Base-by-base conservation (phyloP, 176 grass and related monocot genomes). In the Juncus inflexus region DNA sequence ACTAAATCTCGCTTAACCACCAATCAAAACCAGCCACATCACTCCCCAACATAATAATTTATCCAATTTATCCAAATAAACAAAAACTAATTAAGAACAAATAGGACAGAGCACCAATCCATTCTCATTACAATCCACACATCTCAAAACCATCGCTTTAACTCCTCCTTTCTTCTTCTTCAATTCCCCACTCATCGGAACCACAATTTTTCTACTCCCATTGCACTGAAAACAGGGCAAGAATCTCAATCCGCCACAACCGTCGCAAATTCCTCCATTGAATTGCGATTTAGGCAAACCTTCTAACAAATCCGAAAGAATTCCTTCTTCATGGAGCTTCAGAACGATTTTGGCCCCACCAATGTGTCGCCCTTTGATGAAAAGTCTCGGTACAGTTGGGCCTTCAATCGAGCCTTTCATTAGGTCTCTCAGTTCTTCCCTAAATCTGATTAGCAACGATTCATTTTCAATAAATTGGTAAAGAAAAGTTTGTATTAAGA, bases 111-210 rank as follows among this genome's bases (percentile, higher is more conserved):
- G 74, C 55, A 90, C 86, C 69, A 90, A 75, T 0, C 78, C 86
- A 52, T 90, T 90, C 81, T 90, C 86, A 50, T 90, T 90, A 61
- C 86, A 90, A 50, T 90, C 86, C 42, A 56, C 60, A 53, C 86
- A 90, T 8, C 81, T 76, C 78, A 81, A 62, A 9, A 90, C 55
- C 60, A 77, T 73, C 59, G 37, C 77, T 52, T 64, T 66, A 13
- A 40, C 38, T 2, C 42, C 52, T 4, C 43, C 61, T 5, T 7
- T 59, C 52, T 12, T 19, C 58, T 62, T 60, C 51, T 43, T 9
- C 9, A 3, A 7, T 12, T 42, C 42, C 4, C 47, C 28, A 35
- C 8, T 58, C 10, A 57, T 35, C 28, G 61, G 43, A 47, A 83
- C 58, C 1, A 69, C 40, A 1, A 89, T 12, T 76, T 90, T 90